Base-by-base conservation (phyloP, 805 yeast species). In the Pichia gijzeniarum region DNA sequence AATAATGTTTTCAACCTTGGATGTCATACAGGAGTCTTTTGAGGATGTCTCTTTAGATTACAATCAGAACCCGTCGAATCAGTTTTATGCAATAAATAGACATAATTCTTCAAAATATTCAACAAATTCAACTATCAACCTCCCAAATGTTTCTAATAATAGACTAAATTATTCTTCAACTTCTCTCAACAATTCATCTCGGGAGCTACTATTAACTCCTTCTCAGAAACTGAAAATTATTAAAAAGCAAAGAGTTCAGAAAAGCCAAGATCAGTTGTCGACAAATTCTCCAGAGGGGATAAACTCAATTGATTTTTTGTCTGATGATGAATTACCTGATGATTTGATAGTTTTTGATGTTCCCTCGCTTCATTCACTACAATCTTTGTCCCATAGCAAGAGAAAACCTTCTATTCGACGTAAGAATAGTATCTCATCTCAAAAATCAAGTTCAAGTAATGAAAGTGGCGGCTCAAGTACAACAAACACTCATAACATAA, bases 301-400 rank as follows among this genome's bases (percentile, higher is more conserved):
- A 13, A 62, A 59, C 28, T 62, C 62, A 34, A 60, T 63, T 16
- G 72, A 67, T 38, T 60, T 56, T 17, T 44, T 64, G 6, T 77
- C 75, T 16, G 82, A 78, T 51, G 78, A 76, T 48, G 74, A 76
- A 47, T 62, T 77, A 35, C 79, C 79, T 1, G 77, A 71, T 36
- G 73, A 73, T 44, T 62, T 72, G 19, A 68, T 73, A 19, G 74
- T 81, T 48, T 82, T 68, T 62, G 81, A 82, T 53, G 84, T 82
- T 17, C 89, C 89, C 3, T 62, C 78, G 43, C 71, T 84, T 0
- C 80, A 77, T 40, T 73, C 83, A 0, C 61, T 80, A 17, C 67
- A 60, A 5, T 61, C 71, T 12, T 51, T 68, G 16, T 51, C 65
- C n/a, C 62, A 63, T 17, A 61, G 62, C 40, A 37, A 44, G 27